Conservation (phyloP, 164 flowering plant species). For the Macadamia integrifolia region DNA sequence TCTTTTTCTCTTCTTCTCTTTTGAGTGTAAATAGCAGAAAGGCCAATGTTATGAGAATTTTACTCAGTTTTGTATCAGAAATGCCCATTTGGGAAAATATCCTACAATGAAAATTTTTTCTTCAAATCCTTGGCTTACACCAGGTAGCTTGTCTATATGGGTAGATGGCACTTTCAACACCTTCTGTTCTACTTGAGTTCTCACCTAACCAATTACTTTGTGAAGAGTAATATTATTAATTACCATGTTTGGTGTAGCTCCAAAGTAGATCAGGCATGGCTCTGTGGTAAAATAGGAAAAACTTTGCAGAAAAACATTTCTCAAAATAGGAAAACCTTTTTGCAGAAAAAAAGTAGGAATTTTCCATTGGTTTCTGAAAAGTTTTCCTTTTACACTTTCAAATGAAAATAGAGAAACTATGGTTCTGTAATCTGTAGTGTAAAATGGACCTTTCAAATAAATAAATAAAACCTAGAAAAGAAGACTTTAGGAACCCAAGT, state of each 20-base stretch:
- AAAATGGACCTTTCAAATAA: no score
- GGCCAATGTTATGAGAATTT: neutral
- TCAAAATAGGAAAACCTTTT: no score
- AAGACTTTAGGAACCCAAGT: neutral
- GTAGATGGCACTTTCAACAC: no score
- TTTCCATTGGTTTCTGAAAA: no score
- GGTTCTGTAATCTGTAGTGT: neutral
- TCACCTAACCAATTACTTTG: no score
- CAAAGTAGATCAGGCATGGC: no score
- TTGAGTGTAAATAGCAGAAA: constrained; percentile 4
- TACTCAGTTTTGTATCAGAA: constrained; percentile 1
- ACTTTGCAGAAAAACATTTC: no score
- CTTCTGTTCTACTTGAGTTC: no score
- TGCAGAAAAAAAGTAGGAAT: no score
- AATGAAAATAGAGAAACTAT: neutral
- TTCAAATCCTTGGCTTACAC: neutral
- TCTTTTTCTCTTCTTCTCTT: neutral
- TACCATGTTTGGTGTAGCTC: no score
- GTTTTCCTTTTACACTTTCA: neutral
- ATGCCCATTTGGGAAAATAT: neutral
- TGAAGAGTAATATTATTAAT: no score
- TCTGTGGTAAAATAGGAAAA: no score
- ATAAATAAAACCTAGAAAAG: neutral
- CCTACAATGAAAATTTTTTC: neutral
- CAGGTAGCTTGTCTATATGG: neutral